Conservation (phyloP, 2,329 filamentous ascomycete genomes). For the Dothidotthia symphoricarpi region DNA sequence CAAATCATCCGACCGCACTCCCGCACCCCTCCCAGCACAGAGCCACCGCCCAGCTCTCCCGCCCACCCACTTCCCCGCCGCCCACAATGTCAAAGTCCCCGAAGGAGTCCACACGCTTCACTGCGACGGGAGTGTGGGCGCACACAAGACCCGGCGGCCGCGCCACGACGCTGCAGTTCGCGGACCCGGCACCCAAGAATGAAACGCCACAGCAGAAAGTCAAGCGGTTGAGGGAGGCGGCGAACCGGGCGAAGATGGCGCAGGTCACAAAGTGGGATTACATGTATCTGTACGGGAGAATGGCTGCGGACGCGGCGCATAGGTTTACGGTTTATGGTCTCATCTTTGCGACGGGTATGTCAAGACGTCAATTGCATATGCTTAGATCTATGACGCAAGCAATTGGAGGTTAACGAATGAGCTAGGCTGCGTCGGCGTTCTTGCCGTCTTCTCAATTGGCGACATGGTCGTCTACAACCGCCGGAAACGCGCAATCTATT, state of each 20-base stretch:
- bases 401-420: constrained; percentile 8
- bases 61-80: constrained; percentile 3
- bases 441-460: constrained; percentile 63
- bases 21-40: constrained; percentile 15
- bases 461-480: constrained; percentile 69
- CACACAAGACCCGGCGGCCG: constrained; percentile 57
- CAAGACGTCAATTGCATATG: constrained; percentile 11
- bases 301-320: constrained; percentile 57
- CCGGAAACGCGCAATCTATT: constrained; percentile 61
- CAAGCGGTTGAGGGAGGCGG: constrained; percentile 51
- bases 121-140: constrained; percentile 67
- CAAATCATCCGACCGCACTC: constrained; percentile 32
- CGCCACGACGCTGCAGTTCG: constrained; percentile 42
- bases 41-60: constrained; percentile 9
- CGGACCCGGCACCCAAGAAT: constrained; percentile 44
- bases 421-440: constrained; percentile 57
- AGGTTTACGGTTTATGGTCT: constrained; percentile 59
- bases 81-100: constrained; percentile 62
- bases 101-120: constrained; percentile 78
- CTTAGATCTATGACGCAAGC: neutral
- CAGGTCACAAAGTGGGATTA: constrained; percentile 56
- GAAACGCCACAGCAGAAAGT: constrained; percentile 57
- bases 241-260: constrained; percentile 47
- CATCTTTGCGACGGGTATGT: constrained; percentile 60
- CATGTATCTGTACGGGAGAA: constrained; percentile 37